phyloP scores from a whole-genome alignment of 352 stramenopile species.

The Pythium apleroticum region DNA sequence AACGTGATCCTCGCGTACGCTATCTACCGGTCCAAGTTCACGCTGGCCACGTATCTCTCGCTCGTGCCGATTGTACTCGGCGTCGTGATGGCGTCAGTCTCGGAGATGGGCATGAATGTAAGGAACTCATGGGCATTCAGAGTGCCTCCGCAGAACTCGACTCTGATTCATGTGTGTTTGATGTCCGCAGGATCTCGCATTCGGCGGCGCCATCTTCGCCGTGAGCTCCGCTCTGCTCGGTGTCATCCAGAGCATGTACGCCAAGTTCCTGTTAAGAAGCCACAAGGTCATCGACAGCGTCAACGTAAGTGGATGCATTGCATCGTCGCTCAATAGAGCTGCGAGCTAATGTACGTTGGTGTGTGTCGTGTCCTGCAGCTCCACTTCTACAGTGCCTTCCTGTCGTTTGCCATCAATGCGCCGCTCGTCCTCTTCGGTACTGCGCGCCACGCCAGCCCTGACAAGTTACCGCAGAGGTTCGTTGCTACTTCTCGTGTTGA shows the following conservation, averaged over 20 bases:
- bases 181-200: slow-evolving; percentile 52
- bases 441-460: slow-evolving; percentile 36
- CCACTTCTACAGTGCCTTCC: slow-evolving; percentile 84
- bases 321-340: neutral
- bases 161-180: slow-evolving; percentile 1
- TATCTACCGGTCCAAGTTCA: slow-evolving; percentile 76
- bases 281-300: slow-evolving; percentile 76
- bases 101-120: slow-evolving; percentile 87
- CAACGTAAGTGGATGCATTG: slow-evolving; percentile 53
- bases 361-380: slow-evolving; percentile 39
- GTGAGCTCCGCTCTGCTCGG: slow-evolving; percentile 72
- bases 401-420: slow-evolving; percentile 85
- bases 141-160: neutral
- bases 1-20: slow-evolving; percentile 81
- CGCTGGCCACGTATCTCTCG: slow-evolving; percentile 68
- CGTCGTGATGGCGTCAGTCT: slow-evolving; percentile 81
- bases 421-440: slow-evolving; percentile 67
- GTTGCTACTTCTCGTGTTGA: neutral
- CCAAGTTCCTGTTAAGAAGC: slow-evolving; percentile 81
- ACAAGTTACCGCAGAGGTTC: slow-evolving; percentile 52
- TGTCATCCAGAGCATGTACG: slow-evolving; percentile 87
- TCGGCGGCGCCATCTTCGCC: slow-evolving; percentile 68
- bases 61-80: slow-evolving; percentile 82
- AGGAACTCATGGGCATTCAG: neutral
- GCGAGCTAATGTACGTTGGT: slow-evolving; percentile 1